Evolutionary conservation across 495 filamentous ascomycete species (phyloP).

Genomic region (Hypoxylon lenormandii): DNA sequence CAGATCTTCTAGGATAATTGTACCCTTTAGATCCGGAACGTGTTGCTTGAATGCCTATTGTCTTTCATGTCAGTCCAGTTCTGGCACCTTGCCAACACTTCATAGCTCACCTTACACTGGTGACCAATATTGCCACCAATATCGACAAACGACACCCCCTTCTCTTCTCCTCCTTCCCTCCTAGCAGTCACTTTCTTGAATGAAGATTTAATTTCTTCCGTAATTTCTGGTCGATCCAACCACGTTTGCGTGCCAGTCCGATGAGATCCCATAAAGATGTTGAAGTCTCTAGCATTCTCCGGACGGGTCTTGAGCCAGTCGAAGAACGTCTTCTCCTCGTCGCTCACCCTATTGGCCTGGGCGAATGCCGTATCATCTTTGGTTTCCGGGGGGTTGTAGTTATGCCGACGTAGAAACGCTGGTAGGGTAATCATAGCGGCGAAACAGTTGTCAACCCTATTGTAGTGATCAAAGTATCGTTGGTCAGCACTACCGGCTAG

Average conservation of each 20-base stretch:
- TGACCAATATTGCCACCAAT: constrained; percentile 68
- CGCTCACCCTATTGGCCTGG: constrained; percentile 24
- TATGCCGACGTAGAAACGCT: constrained; percentile 22
- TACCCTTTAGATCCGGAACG: constrained; percentile 56
- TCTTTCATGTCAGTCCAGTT: neutral
- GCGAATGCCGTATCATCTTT: constrained; percentile 37
- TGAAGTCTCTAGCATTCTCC: constrained; percentile 33
- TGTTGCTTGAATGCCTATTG: constrained; percentile 58
- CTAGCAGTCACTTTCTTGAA: constrained; percentile 29
- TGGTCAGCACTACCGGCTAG: neutral
- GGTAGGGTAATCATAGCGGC: constrained; percentile 24
- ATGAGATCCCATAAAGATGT: constrained; percentile 37
- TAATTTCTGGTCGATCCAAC: constrained; percentile 28
- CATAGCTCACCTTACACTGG: constrained; percentile 53
- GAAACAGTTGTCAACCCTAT: constrained; percentile 34
- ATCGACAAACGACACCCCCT: constrained; percentile 61
- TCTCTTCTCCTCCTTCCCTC: constrained; percentile 11
- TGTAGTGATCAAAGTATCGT: neutral
- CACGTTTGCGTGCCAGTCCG: constrained; percentile 33
- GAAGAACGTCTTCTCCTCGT: constrained; percentile 33
- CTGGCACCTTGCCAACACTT: neutral
- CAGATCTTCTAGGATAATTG: constrained; percentile 68
- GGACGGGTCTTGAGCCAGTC: constrained; percentile 38
- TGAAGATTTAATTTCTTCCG: constrained; percentile 29
- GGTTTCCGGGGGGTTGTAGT: constrained; percentile 20